Evolutionary conservation across 768 basidiomycete species (phyloP), one percentile per base, ranked within the genome.

Genomic region (Trametes villosa): DNA sequence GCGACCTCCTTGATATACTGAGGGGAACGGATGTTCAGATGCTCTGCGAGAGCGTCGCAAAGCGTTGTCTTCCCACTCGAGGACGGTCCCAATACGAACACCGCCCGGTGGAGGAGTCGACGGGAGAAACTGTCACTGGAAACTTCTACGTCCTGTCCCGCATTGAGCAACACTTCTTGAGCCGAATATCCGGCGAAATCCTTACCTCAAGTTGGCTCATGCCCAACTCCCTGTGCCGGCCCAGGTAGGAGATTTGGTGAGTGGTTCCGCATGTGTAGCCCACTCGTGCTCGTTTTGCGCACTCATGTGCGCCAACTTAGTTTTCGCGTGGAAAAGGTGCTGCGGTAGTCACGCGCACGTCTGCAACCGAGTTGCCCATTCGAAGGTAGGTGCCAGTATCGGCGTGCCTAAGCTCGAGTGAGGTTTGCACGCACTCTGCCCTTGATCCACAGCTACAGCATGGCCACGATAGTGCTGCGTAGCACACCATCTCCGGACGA

Each of bases 41-140:
- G 74, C 45, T 74, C 63, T 0, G 78, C 78, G 0, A 88, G 70
- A 2, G 84, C 83, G 34, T 78, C 70, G 69, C 85, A 87, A 3
- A 88, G 77, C 0, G 87, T 88, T 26, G 87, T 86, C 71, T 89
- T 90, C n/a, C 88, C 88, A 13, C 84, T 84, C 17, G 86, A 87
- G 71, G 81, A 71, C 45, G 69, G 59, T 8, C 67, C 74, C 15
- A 73, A 58, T 13, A 71, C 62, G 53, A 67, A 72, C 20, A 73
- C 46, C 1, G 68, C 66, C 6, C 31, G 24, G 36, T 50, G n/a
- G 18, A 11, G 53, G 42, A 20, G n/a, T 5, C 9, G 18, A 20
- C 22, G 42, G 42, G 36, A 3, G 13, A 38, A 18, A 12, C n/a
- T 38, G 13, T 18, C 36, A 18, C 15, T 12, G 13, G 36, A 38